These are phyloP conservation scores for Pseudogymnoascus sp. DNA, from an alignment of 2,329 filamentous ascomycete genomes.

Conservation along the genomic window DNA sequence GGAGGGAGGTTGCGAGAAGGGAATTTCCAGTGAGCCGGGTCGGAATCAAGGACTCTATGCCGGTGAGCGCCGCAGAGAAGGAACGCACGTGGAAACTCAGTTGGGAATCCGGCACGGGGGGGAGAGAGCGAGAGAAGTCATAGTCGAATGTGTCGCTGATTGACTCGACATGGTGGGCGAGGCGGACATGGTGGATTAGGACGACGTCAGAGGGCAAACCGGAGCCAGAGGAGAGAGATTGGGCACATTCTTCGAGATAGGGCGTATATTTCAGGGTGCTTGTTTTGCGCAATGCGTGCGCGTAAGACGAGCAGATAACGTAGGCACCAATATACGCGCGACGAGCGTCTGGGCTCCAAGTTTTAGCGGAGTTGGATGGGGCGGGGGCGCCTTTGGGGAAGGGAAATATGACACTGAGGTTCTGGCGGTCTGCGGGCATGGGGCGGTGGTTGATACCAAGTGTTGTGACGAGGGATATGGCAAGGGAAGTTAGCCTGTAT, in stretches of 20 bases:
- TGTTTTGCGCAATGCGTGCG: background rate
- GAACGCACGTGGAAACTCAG: constrained; percentile 10
- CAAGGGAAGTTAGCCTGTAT: constrained; percentile 7
- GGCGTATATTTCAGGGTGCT: background rate
- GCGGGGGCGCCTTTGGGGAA: background rate
- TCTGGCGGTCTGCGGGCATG: background rate
- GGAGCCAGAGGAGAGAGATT: constrained; percentile 8
- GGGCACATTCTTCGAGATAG: constrained; percentile 11
- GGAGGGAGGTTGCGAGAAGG: background rate
- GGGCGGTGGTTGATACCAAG: constrained; percentile 7
- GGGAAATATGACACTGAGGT: background rate
- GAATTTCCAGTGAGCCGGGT: constrained; percentile 1
- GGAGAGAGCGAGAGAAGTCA: background rate
- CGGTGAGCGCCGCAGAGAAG: constrained; percentile 7
- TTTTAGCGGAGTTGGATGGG: background rate
- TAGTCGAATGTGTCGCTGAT: constrained; percentile 11
- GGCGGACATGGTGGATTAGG: constrained; percentile 10
- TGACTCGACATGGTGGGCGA: constrained; percentile 9
- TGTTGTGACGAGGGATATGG: constrained; percentile 8
- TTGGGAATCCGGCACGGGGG: background rate
- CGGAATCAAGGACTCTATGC: constrained; percentile 6
- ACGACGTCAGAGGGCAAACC: background rate
- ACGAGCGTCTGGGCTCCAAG: constrained; percentile 9
- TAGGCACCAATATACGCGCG: constrained; percentile 12
- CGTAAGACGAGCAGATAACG: constrained; percentile 10